phyloP scores from a whole-genome alignment of 1,284 basidiomycete species.

The Takashimella tepidaria region DNA sequence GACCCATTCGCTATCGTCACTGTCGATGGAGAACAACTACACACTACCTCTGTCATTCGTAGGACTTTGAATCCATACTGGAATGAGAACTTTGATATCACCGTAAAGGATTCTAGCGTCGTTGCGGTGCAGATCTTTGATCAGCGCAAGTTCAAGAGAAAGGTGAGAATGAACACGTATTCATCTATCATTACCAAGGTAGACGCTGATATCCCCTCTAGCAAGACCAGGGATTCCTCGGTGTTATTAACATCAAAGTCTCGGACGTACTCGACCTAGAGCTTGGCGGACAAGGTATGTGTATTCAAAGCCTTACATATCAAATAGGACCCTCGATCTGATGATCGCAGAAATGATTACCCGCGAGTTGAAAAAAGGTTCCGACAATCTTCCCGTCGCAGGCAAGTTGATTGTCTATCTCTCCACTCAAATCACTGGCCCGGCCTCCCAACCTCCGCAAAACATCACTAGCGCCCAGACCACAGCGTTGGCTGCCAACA shows the following conservation, averaged over 20 bases:
- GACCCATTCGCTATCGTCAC: conserved; percentile 94
- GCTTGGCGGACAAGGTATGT: conserved; percentile 78
- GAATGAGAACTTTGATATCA: conserved; percentile 88
- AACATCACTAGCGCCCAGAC: not conserved
- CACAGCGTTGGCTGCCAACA: conserved; percentile 11
- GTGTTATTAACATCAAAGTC: conserved; percentile 86
- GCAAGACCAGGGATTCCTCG: conserved; percentile 83
- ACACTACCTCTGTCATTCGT: conserved; percentile 84
- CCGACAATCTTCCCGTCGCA: conserved; percentile 78
- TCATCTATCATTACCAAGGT: not conserved
- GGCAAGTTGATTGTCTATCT: conserved; percentile 79
- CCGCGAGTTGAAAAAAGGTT: conserved; percentile 76
- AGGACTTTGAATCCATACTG: conserved; percentile 87
- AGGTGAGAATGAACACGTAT: conserved; percentile 35
- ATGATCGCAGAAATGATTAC: conserved; percentile 64
- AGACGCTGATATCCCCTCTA: not conserved
- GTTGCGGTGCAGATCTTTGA: conserved; percentile 94
- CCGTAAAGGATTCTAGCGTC: conserved; percentile 83
- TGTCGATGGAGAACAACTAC: conserved; percentile 89
- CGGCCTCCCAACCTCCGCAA: conserved; percentile 42
- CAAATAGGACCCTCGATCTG: too few relatives aligned
- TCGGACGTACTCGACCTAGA: conserved; percentile 85
- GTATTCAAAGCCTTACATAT: not conserved
- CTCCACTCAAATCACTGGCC: conserved; percentile 70
- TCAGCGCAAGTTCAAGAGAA: conserved; percentile 93